These are phyloP conservation scores for Heimioporus sp. DNA, from an alignment of 768 basidiomycete species.

Conservation along the genomic window DNA sequence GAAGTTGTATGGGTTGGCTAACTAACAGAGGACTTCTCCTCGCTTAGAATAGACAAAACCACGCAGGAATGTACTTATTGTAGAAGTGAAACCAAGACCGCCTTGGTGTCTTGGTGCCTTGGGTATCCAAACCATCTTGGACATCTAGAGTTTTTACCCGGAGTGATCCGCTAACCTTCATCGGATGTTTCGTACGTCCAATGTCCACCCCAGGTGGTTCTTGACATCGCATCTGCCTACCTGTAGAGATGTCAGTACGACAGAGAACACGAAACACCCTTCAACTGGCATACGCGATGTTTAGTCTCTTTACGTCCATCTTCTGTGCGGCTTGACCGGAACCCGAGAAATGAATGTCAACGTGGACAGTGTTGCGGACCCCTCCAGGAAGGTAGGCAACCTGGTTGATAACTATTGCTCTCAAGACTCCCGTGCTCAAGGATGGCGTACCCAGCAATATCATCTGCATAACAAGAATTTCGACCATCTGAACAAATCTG, in stretches of 20 bases:
- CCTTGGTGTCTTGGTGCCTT: slow-evolving; percentile 51
- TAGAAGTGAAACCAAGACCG: slow-evolving; percentile 31
- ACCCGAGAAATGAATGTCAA: slow-evolving; percentile 40
- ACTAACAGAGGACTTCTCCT: background rate
- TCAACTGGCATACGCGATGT: slow-evolving; percentile 37
- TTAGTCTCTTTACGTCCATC: slow-evolving; percentile 48
- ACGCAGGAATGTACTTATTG: no score
- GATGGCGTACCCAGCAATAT: slow-evolving; percentile 60
- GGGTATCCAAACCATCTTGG: slow-evolving; percentile 41
- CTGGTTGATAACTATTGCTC: slow-evolving; percentile 60
- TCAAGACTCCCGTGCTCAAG: slow-evolving; percentile 46
- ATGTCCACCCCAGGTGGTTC: slow-evolving; percentile 57
- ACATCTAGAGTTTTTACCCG: slow-evolving; percentile 30
- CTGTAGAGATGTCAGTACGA: slow-evolving; percentile 23
- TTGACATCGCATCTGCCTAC: slow-evolving; percentile 48
- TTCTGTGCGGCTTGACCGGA: slow-evolving; percentile 21
- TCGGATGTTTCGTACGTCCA: slow-evolving; percentile 50
- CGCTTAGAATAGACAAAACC: no score
- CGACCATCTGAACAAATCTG: slow-evolving; percentile 40
- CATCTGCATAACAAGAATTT: slow-evolving; percentile 47
- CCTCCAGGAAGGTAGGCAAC: slow-evolving; percentile 45
- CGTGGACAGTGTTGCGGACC: slow-evolving; percentile 39
- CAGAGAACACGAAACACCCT: background rate
- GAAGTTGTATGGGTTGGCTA: slow-evolving; percentile 10
- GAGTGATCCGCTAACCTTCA: slow-evolving; percentile 39